Evolutionary conservation across 2,329 filamentous ascomycete genomes (phyloP), one percentile per base, ranked within the genome.

Genomic region (Cytospora leucostoma): DNA sequence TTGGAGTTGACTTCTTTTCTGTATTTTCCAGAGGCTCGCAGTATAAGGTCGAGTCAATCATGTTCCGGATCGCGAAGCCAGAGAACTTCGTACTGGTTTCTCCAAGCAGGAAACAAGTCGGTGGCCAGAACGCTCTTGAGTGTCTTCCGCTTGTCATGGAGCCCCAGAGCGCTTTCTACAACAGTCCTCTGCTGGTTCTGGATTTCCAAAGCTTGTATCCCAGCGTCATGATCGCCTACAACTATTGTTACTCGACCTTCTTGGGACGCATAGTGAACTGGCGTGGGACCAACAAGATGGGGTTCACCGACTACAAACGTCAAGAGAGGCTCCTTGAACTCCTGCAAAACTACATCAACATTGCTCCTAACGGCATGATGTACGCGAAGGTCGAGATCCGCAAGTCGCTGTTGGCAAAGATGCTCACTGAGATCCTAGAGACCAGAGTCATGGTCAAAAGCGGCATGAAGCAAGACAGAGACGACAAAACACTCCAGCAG

Each of bases 201-300:
- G 95, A 99, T 75, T 99, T 99, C 67, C 94, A 98, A 72, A 96
- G 92, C 65, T 78, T 99, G 55, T 99, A 99, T 68, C 95, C 95
- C 0, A 97, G 93, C 75, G 89, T 98, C 65, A 97, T 99, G 93
- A 98, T 99, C 72, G 95, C 95, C 0, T 98, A 99, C 79, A 99
- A 99, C 71, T 95, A 97, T 73, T 99, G 95, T 78, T 99, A 99
- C 73, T 98, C 95, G 0, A 99, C 95, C 0, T 99, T 93, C 69
- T 82, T 98, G 0, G 95, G 95, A 0, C 87, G 95, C 35, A 88
- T 97, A 47, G 85, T 88, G 34, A 86, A 88, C 69, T 97, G 94
- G 94, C 87, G 92, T n/a, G 93, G 93, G 2, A 87, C 85, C 35
- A 93, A 92, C 78, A 97, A 98, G 77, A 92, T 99, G 89, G 95